phyloP scores from a whole-genome alignment of 2,329 filamentous ascomycete species.

The Tympanopsis confertula region DNA sequence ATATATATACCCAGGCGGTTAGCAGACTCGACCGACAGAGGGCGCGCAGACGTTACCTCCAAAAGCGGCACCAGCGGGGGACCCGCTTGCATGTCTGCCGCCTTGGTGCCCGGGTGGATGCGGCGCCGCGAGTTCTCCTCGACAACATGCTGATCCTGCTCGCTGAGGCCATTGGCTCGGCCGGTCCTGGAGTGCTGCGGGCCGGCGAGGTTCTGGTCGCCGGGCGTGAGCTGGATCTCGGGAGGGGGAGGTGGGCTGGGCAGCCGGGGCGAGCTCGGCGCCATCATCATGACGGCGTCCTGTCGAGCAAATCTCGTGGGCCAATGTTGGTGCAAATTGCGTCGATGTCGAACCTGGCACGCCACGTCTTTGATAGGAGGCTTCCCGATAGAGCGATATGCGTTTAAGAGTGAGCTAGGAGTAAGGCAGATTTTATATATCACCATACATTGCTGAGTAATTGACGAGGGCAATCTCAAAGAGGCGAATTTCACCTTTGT shows the following conservation, averaged over 20 bases:
- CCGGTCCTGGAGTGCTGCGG: conserved; percentile 42
- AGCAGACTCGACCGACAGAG: conserved; percentile 5
- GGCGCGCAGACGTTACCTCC: conserved; percentile 42
- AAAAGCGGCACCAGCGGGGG: conserved; percentile 76
- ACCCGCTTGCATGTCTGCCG: conserved; percentile 84
- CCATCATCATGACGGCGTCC: conserved; percentile 35
- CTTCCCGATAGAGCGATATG: too few relatives aligned
- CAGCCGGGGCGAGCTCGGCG: conserved; percentile 76
- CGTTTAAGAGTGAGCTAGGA: too few relatives aligned
- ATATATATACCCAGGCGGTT: too few relatives aligned
- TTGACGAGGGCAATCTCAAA: neutral
- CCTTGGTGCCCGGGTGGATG: conserved; percentile 84
- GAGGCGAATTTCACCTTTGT: neutral
- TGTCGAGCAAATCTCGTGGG: neutral
- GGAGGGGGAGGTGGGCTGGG: conserved; percentile 90
- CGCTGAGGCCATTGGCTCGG: conserved; percentile 38
- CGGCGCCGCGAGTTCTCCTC: conserved; percentile 69
- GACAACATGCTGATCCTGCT: conserved; percentile 45
- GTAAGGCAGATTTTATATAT: too few relatives aligned
- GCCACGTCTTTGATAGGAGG: too few relatives aligned
- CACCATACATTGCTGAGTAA: too few relatives aligned
- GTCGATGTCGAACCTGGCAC: too few relatives aligned
- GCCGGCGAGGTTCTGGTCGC: conserved; percentile 42
- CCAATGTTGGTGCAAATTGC: conserved; percentile 5
- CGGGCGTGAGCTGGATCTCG: conserved; percentile 77